These are phyloP conservation scores for Physcomitrium patens DNA, from an alignment of 225 moss, liverwort and hornwort genomes.

Conservation along the genomic window DNA sequence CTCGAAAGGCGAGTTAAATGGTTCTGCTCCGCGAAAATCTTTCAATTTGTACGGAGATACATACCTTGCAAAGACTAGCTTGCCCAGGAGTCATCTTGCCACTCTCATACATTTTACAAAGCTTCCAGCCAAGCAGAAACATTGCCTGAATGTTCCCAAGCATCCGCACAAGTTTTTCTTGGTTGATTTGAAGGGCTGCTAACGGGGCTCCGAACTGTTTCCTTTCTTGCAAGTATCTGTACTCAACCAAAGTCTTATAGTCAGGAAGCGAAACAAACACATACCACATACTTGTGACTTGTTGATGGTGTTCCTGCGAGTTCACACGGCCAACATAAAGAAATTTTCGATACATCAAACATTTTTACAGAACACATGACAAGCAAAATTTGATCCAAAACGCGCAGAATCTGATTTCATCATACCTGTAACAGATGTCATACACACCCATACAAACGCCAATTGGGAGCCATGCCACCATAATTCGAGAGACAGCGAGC, in stretches of 20 bases:
- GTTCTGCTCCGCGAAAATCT: background rate
- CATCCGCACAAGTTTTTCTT: slow-evolving; percentile 90
- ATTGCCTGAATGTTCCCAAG: slow-evolving; percentile 82
- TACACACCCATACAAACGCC: slow-evolving; percentile 83
- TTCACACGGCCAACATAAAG: background rate
- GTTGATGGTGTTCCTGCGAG: background rate
- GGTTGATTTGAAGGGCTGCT: slow-evolving; percentile 80
- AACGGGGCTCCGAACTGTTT: slow-evolving; percentile 81
- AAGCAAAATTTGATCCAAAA: background rate
- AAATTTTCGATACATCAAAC: slow-evolving; percentile 13
- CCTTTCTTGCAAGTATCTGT: slow-evolving; percentile 78
- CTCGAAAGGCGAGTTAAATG: background rate
- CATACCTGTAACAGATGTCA: slow-evolving; percentile 78
- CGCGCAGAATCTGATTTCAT: background rate
- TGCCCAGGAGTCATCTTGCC: slow-evolving; percentile 86
- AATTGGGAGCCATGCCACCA: slow-evolving; percentile 88
- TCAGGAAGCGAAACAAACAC: slow-evolving; percentile 7
- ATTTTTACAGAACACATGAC: slow-evolving; percentile 5
- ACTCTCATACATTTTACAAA: slow-evolving; percentile 78
- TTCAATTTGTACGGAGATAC: background rate
- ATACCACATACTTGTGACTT: background rate
- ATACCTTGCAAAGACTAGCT: slow-evolving; percentile 83
- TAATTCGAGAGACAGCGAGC: slow-evolving; percentile 80
- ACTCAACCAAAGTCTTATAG: background rate
- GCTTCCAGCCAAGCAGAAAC: slow-evolving; percentile 83